phyloP scores from a whole-genome alignment of 345 rosid species.

The Passiflora organensis region DNA sequence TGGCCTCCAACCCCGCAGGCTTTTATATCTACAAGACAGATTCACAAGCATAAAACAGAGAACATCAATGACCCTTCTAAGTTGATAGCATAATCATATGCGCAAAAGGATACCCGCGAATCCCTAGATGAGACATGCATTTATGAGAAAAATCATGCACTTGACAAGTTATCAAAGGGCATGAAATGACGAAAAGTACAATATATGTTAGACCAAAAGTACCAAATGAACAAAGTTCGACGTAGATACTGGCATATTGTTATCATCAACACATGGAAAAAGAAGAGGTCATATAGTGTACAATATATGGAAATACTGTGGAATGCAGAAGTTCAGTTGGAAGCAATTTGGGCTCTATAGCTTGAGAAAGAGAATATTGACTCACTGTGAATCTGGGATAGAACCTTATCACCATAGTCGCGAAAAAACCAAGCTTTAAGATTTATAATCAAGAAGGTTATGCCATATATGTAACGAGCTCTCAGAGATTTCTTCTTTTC shows the following conservation, averaged over 20 bases:
- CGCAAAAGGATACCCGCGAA: no score
- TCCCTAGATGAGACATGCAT: no score
- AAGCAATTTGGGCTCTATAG: not conserved
- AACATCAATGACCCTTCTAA: not conserved
- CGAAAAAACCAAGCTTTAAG: slow-evolving; percentile 83
- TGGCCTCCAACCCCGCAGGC: slow-evolving; percentile 60
- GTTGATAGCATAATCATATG: not conserved
- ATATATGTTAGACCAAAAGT: no score
- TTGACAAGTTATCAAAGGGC: no score
- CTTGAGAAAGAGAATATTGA: slow-evolving; percentile 7
- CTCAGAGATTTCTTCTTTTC: slow-evolving; percentile 45
- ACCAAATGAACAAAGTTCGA: no score
- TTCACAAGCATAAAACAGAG: not conserved
- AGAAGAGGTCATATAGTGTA: no score
- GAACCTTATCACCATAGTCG: slow-evolving; percentile 62
- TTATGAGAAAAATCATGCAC: no score
- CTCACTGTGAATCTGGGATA: slow-evolving; percentile 53
- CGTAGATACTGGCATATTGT: no score
- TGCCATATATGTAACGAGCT: slow-evolving; percentile 69
- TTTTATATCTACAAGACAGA: slow-evolving; percentile 45
- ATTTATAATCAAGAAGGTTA: slow-evolving; percentile 57
- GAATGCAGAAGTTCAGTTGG: no score
- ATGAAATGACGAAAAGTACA: no score
- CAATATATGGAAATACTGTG: no score
- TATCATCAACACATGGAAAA: not conserved